phyloP scores from a whole-genome alignment of 108 stramenopile species.

The Aurantiochytrium sp. region DNA sequence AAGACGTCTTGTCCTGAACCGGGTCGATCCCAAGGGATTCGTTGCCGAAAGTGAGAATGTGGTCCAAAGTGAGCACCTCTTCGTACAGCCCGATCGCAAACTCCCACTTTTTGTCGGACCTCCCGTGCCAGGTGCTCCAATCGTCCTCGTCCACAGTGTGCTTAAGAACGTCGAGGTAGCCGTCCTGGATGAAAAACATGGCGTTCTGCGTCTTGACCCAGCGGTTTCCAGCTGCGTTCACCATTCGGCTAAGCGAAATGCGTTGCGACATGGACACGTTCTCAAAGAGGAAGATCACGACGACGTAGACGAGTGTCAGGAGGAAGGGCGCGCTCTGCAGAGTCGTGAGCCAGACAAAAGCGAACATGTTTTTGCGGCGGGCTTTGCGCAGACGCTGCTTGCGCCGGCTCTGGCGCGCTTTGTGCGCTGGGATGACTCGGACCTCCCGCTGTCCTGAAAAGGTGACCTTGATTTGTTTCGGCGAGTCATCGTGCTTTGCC shows the following conservation, averaged over 20 bases:
- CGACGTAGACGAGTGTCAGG: background rate
- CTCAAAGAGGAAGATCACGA: background rate
- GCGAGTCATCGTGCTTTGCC: background rate
- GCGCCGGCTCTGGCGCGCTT: background rate
- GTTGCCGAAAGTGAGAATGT: background rate
- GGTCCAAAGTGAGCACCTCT: background rate
- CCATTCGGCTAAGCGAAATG: background rate
- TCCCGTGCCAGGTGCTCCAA: background rate
- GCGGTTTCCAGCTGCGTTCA: background rate
- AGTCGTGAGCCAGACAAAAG: background rate
- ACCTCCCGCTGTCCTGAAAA: background rate
- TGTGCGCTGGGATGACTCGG: background rate
- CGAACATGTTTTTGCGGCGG: background rate
- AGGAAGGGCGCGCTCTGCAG: background rate
- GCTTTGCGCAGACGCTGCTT: background rate
- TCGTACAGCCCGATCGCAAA: background rate
- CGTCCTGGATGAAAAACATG: background rate
- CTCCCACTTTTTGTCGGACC: background rate
- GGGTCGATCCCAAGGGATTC: background rate
- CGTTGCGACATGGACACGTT: background rate
- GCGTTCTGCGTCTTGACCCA: background rate
- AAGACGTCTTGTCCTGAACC: background rate
- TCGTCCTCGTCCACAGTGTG: background rate
- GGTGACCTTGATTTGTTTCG: background rate
- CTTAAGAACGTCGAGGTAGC: background rate